Evolutionary conservation across 1,284 basidiomycete genomes (phyloP).

Genomic region (Fomes fomentarius): DNA sequence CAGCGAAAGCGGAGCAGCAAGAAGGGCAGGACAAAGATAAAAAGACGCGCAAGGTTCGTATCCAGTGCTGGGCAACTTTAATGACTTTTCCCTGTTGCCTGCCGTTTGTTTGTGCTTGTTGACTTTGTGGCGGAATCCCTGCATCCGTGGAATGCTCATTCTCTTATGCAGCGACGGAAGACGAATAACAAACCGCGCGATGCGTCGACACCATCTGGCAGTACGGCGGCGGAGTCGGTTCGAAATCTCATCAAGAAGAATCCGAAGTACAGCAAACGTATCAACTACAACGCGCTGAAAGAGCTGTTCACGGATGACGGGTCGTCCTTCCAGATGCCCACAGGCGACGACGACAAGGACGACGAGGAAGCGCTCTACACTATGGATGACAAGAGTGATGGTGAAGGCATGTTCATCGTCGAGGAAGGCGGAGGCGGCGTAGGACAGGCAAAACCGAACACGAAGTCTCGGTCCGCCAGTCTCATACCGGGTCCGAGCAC

Average conservation of each 20-base stretch:
- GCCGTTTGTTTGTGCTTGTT: conserved; percentile 22
- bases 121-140: conserved; percentile 9
- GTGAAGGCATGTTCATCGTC: conserved; percentile 46
- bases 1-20: conserved; percentile 71
- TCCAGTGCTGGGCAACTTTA: conserved; percentile 35
- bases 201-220: conserved; percentile 70
- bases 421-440: conserved; percentile 45
- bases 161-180: conserved; percentile 61
- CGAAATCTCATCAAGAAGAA: conserved; percentile 82
- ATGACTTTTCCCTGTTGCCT: conserved; percentile 17
- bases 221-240: conserved; percentile 80
- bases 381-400: conserved; percentile 59
- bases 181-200: conserved; percentile 71
- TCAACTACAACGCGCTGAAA: conserved; percentile 87
- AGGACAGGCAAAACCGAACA: conserved; percentile 26
- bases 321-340: conserved; percentile 33
- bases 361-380: conserved; percentile 35
- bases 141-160: conserved; percentile 1
- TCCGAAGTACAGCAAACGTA: conserved; percentile 83
- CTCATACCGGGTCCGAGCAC: conserved; percentile 9
- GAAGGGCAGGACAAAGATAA: conserved; percentile 48
- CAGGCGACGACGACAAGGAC: conserved; percentile 40
- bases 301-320: conserved; percentile 67
- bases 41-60: conserved; percentile 78
- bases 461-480: conserved; percentile 22